Base-by-base conservation (phyloP, 2,329 filamentous ascomycete genomes). In the Saccharata proteae region DNA sequence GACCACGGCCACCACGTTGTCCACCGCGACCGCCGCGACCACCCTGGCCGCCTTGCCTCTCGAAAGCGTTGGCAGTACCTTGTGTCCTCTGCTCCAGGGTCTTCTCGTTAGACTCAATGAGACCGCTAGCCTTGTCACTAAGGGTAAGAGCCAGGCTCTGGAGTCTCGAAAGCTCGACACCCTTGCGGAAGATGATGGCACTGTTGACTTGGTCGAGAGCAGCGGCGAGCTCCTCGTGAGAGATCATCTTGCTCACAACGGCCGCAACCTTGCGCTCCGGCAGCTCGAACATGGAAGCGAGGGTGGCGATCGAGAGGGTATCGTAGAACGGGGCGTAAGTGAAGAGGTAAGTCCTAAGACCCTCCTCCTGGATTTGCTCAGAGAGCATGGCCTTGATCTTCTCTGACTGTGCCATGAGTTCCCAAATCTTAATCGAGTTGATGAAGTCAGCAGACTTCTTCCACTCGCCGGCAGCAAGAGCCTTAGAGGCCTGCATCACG, bases 261-360 rank as follows among this genome's bases (percentile, higher is more conserved):
- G 90, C 85, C n/a, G 81, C 69, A 30, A 94, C 86, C 71, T 96
- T 96, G 63, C 79, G 74, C 46, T 79, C 67, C 35, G 86, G 73
- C 15, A 98, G 77, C 62, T 98, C 90, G 58, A 98, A 98, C 90
- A 98, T 98, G 43, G 66, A 68, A 40, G 84, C 79, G 38, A 98
- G 71, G 15, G 86, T 92, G 43, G 74, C 69, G 46, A 94, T 71
- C 38, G 85, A 79, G 38, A 98, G 75, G 14, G 90, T 96, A 64
- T 98, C 90, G 67, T 98, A 98, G 71, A 92, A 98, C 32, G 90
- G 90, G 21, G 92, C 90, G 61, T 98, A 98, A 34, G 90, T 98
- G 72, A 98, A 98, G 47, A 98, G 83, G 58, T 96, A 98, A 33
- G 90, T 98, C 47, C 90, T 77, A 32, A 98, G 77, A 47, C 92